Evolutionary conservation across 306 rosid genomes (phyloP), one percentile per base, ranked within the genome.

Genomic region (Erythrophleum fordii): DNA sequence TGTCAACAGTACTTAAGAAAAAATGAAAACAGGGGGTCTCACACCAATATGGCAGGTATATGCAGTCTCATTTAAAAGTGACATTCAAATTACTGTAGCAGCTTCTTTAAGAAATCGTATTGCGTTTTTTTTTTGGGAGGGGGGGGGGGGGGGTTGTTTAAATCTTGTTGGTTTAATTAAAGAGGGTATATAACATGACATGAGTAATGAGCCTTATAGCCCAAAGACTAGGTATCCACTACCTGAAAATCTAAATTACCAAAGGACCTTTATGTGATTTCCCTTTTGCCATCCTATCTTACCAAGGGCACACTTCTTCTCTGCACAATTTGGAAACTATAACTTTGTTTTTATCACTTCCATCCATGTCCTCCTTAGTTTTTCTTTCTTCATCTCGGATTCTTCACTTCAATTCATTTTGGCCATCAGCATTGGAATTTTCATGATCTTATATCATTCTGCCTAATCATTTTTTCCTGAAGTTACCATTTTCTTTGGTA

Each of bases 181-280:
- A 10, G 20, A 41, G 46, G 28, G 73, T 26, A 68, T 42, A 6
- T 68, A 20, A 68, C 73, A 68, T n/a, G 29, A 12, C 64, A 41
- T n/a, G 18, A 67, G 46, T 22, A 11, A 10, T 20, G 14, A 41
- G 53, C 49, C 59, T 26, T 64, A 12, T n/a, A 42, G 58, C 77
- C 16, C 70, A 64, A 52, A 61, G 28, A 26, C 75, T 70, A 70
- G 59, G 59, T 58, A 68, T 67, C 25, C 14, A 66, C 62, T 26
- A 26, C 78, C 41, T 8, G 62, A 76, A 65, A 76, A 49, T 72
- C 76, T 53, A 76, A 60, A 84, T 34, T 52, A 42, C 49, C 65
- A 51, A 59, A 26, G 23, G 12, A 52, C 72, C 77, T 53, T 7
- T 18, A 10, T 62, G 35, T 73, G 78, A 66, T 73, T 79, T 83